Base-by-base conservation (phyloP, 495 filamentous ascomycete genomes). In the Cetradonia linearis region DNA sequence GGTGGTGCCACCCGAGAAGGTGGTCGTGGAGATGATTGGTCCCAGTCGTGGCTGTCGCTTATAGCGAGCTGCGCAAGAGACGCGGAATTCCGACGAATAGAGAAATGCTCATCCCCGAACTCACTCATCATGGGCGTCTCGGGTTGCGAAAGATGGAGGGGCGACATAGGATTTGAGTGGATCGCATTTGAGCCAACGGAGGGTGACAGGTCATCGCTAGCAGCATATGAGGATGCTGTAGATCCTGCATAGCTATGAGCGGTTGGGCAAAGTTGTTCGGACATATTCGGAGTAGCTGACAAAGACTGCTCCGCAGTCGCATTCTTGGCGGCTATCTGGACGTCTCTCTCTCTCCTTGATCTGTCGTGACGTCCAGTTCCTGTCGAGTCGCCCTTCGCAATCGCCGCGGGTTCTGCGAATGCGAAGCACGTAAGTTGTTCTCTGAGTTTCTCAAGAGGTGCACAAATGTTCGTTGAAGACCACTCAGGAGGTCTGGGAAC, bases 111-210 rank as follows among this genome's bases (percentile, higher is more conserved):
- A 4, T 67, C 66, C 1, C 56, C 63, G 25, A 65, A 63, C 10
- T 65, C 66, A 25, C 53, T 56, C 36, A 60, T 56, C 7, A 53
- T 48, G 14, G 66, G 64, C 25, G 66, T 62, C 20, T 65, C 64
- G 9, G 64, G 62, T 23, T 68, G 62, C 13, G 64, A 64, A 25
- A 68, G 62, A 49, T 64, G 57, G 42, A 54, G 55, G 36, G 66
- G 64, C 30, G 64, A 68, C 60, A 65, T 67, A 1, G 48, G 62
- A 30, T 58, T 40, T 27, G 62, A 60, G 31, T 33, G 38, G 23
- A 37, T 60, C 18, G 61, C 55, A 30, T 49, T 64, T n/a, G 61
- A 55, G 20, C 47, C 55, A 1, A 62, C 54, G n/a, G 34, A 61
- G 1, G 66, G 59, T 30, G 64, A 63, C 13, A 62, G 62, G 16